A percentile compares a stretch with the other conserved stretches of the same genome.
Evolutionary conservation across 2,329 filamentous ascomycete genomes (phyloP).

Genomic region (Phialophora chinensis): DNA sequence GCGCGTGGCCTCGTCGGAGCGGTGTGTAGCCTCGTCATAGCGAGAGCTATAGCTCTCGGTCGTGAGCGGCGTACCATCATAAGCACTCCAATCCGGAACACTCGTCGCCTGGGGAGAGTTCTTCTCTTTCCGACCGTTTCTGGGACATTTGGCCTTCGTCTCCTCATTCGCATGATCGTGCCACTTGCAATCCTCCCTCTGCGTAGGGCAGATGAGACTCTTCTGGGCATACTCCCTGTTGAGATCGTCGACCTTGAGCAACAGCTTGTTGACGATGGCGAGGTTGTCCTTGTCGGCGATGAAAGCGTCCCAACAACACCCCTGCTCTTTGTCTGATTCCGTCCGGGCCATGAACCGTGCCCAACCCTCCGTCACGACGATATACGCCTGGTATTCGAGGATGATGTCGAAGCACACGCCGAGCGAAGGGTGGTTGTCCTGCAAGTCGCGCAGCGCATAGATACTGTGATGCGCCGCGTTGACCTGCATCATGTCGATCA

Average conservation of each 20-base stretch:
- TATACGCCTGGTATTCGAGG: conserved; percentile 22
- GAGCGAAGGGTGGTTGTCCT: neutral
- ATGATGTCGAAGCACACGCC: conserved; percentile 8
- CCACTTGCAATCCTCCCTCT: conserved; percentile 24
- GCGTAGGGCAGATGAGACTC: conserved; percentile 9
- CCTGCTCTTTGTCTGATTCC: neutral
- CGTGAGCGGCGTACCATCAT: neutral
- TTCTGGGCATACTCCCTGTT: neutral
- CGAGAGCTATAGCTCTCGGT: neutral
- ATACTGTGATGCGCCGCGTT: neutral
- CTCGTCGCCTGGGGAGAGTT: neutral
- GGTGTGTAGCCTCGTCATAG: too few relatives aligned
- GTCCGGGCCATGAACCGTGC: neutral
- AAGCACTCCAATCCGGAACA: neutral
- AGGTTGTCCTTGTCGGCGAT: neutral
- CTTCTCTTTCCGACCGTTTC: neutral
- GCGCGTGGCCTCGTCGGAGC: too few relatives aligned
- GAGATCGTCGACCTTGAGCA: conserved; percentile 13
- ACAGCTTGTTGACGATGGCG: neutral
- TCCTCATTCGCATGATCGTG: conserved; percentile 20
- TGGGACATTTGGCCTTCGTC: conserved; percentile 7
- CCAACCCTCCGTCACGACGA: conserved; percentile 17
- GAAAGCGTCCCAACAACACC: neutral
- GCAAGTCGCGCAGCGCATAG: conserved; percentile 1
- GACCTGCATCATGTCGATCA: conserved; percentile 23